phyloP scores from a whole-genome alignment of 2,329 filamentous ascomycete species.

The Bipolaris zeicola region DNA sequence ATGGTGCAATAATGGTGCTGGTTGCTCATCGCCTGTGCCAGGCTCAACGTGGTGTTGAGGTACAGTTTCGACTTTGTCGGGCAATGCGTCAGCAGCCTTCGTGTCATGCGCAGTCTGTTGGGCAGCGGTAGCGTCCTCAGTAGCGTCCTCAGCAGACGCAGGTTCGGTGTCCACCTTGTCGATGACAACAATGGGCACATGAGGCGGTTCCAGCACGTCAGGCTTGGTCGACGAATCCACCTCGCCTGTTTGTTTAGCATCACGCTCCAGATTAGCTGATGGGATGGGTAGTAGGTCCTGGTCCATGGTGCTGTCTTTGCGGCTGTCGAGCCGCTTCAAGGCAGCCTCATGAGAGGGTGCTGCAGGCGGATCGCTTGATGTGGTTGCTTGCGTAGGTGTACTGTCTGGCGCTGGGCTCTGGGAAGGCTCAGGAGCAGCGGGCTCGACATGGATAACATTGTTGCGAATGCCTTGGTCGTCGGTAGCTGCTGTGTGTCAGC shows the following conservation, averaged over 20 bases:
- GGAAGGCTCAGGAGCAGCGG: background rate
- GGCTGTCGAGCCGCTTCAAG: slow-evolving; percentile 18
- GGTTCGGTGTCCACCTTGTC: slow-evolving; percentile 46
- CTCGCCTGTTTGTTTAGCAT: slow-evolving; percentile 20
- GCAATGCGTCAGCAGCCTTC: slow-evolving; percentile 41
- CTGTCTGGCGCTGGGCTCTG: slow-evolving; percentile 1
- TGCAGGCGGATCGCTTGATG: background rate
- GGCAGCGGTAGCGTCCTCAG: slow-evolving; percentile 35
- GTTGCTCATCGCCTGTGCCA: slow-evolving; percentile 23
- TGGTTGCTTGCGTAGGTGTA: background rate
- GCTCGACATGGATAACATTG: slow-evolving; percentile 54
- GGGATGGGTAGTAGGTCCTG: slow-evolving; percentile 20
- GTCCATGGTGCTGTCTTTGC: slow-evolving; percentile 26
- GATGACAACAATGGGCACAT: slow-evolving; percentile 38
- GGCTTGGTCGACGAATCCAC: slow-evolving; percentile 19
- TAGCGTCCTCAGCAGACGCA: slow-evolving; percentile 46
- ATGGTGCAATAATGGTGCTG: slow-evolving; percentile 42
- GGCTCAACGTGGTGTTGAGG: slow-evolving; percentile 21
- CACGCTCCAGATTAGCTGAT: slow-evolving; percentile 30
- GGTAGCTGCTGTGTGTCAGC: slow-evolving; percentile 49
- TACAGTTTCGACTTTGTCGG: slow-evolving; percentile 39
- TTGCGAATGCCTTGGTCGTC: slow-evolving; percentile 61
- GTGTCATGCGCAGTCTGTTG: slow-evolving; percentile 45
- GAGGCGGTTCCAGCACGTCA: slow-evolving; percentile 12
- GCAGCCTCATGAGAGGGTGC: background rate